Base-by-base conservation (phyloP, 352 stramenopile species). In the Albugo laibachii region DNA sequence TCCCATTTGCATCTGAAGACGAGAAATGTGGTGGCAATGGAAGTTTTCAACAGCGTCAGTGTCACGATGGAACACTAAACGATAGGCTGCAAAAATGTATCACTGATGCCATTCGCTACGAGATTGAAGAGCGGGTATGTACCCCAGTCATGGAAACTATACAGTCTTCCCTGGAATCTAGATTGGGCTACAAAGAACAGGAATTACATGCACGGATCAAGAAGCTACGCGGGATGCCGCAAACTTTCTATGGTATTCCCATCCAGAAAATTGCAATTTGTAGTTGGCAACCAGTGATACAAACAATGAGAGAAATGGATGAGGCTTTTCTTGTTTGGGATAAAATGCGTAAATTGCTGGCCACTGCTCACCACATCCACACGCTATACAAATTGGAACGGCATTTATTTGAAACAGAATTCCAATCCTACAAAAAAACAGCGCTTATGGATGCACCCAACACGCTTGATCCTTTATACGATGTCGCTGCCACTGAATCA, bases 331-430 rank as follows among this genome's bases (percentile, higher is more conserved):
- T 91, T 31, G 74, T 75, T 12, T 58, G 80, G 6, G 77, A 91
- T 55, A 91, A 87, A 50, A 81, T 87, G 72, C 72, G 72, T 5
- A 87, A 85, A 45, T 57, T 91, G 35, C 69, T 86, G 5, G 60
- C 64, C 13, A 69, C 72, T 8, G 74, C 74, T 11, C 69, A 85
- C 46, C 59, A 70, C 36, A 83, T 91, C 50, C 74, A 91, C 56
- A 50, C 62, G 24, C 45, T 84, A 16, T 79, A 85, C 57, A 73
- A 73, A 47, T 31, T 58, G 1, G 77, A 91, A 47, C 69, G 66
- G 2, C 59, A 60, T 13, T 68, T 82, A 44, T 71, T 31, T 31
- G 24, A 31, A 31, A 31, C 24, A 31, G 24, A 31, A 31, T 31
- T 31, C 8, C 24, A 31, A 67, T 43, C 24, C 8, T 19, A 43